Conservation (phyloP, 768 basidiomycete genomes). For the Hortiboletus flavorubellus region DNA sequence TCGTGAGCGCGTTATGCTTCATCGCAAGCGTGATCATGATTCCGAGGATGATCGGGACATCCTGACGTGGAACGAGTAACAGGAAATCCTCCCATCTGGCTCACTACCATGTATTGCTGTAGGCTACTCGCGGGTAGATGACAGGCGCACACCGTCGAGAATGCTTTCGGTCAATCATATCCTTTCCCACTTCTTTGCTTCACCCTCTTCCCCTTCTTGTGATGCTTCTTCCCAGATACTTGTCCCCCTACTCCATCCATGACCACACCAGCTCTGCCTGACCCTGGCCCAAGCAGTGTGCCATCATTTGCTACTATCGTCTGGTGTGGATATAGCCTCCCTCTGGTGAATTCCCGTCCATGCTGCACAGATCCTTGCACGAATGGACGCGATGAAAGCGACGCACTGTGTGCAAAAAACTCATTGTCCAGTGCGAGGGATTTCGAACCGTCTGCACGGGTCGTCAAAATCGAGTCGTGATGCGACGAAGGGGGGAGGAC, state of each 20-base stretch:
- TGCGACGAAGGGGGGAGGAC: not conserved
- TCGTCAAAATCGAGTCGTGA: slow-evolving; percentile 25
- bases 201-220: slow-evolving; percentile 75
- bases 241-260: slow-evolving; percentile 35
- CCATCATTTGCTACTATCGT: slow-evolving; percentile 78
- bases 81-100: not conserved
- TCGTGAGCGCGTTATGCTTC: slow-evolving; percentile 62
- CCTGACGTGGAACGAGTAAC: slow-evolving; percentile 70
- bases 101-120: not conserved
- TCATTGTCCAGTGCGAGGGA: slow-evolving; percentile 71
- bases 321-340: slow-evolving; percentile 79
- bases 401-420: slow-evolving; percentile 67
- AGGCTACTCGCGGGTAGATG: not conserved
- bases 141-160: not conserved
- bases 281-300: slow-evolving; percentile 45
- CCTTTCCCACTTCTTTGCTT: slow-evolving; percentile 94
- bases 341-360: slow-evolving; percentile 60
- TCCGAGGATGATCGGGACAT: slow-evolving; percentile 51
- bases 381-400: slow-evolving; percentile 57
- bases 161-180: slow-evolving; percentile 57
- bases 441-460: slow-evolving; percentile 42
- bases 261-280: slow-evolving; percentile 38
- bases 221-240: slow-evolving; percentile 68
- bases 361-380: slow-evolving; percentile 57
- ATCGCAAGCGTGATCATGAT: slow-evolving; percentile 72